Base-by-base conservation (phyloP, 768 basidiomycete genomes). In the Hortiboletus campestris region DNA sequence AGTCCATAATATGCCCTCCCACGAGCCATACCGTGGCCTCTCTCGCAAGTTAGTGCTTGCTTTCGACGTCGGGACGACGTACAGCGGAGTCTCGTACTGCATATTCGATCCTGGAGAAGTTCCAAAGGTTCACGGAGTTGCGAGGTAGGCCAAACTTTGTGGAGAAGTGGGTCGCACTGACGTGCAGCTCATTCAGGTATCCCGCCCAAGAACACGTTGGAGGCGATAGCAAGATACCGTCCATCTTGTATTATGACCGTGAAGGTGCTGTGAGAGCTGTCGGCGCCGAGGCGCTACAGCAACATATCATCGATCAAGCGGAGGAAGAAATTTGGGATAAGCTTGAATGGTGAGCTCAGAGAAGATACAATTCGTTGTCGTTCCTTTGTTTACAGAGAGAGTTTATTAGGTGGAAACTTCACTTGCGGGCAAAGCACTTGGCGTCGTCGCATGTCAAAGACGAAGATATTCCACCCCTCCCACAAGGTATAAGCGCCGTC, bases 191-290 rank as follows among this genome's bases (percentile, higher is more conserved):
- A 22, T 42, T 13, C 35, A 81, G 80, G 53, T 80, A 75, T 53
- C 81, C 79, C 6, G 75, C 73, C 1, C 78, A 79, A 54, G 75
- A 78, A n/a, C 67, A 73, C 5, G 67, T 74, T n/a, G 76, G 75
- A 4, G 75, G 77, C 6, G 75, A 80, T 49, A 76, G 73, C 47
- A 81, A 80, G 62, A 78, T 81, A 51, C 80, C 80, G 6, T 76
- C 77, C 25, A 71, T 80, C 32, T 53, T 82, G 14, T 78, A 77
- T 54, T 82, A 82, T 55, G 79, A 80, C 53, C 49, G 58, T 10
- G 55, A 68, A n/a, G 80, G 78, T 2, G 35, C 38, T 0, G 66
- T 76, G 4, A 71, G 63, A 36, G 81, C 80, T 0, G 65, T 75
- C 6, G 81, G 81, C 0, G 78, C 78, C 1, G 79, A 80, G 25